Percentiles rank a stretch among this genome's conserved stretches.
These are phyloP conservation scores for Stentor coeruleus DNA, from an alignment of 73 alveolate species.

Conservation along the genomic window DNA sequence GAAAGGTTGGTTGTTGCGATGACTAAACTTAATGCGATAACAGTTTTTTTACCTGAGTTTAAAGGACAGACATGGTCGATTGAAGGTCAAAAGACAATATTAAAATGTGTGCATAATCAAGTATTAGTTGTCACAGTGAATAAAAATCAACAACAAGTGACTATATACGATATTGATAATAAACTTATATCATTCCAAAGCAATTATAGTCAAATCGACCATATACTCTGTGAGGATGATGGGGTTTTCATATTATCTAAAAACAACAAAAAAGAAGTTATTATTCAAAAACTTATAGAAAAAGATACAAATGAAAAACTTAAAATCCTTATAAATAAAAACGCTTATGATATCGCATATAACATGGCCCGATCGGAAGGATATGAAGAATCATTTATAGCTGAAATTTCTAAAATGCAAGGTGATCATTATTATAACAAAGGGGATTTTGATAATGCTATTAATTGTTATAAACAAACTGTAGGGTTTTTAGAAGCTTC, in stretches of 20 bases:
- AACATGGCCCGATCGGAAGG: slow-evolving; percentile 64
- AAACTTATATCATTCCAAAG: slow-evolving; percentile 43
- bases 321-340: slow-evolving; percentile 54
- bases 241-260: slow-evolving; percentile 49
- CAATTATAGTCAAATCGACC: slow-evolving; percentile 35
- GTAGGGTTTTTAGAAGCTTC: slow-evolving; percentile 83
- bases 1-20: slow-evolving; percentile 37
- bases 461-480: slow-evolving; percentile 68
- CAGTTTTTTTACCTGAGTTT: slow-evolving; percentile 28
- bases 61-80: slow-evolving; percentile 41
- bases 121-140: slow-evolving; percentile 51
- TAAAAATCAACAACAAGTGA: slow-evolving; percentile 43
- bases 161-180: slow-evolving; percentile 58
- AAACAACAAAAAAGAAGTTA: slow-evolving; percentile 38
- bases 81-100: slow-evolving; percentile 50
- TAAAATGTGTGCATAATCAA: slow-evolving; percentile 52
- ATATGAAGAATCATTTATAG: slow-evolving; percentile 65
- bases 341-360: slow-evolving; percentile 57
- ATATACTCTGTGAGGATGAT: slow-evolving; percentile 56
- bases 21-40: slow-evolving; percentile 32
- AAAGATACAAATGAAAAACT: slow-evolving; percentile 71
- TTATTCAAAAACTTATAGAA: slow-evolving; percentile 57
- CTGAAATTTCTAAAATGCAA: slow-evolving; percentile 78
- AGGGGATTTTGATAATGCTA: slow-evolving; percentile 70
- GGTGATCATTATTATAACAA: slow-evolving; percentile 79